These are phyloP conservation scores for Clitocybe nebularis DNA, from an alignment of 1,284 basidiomycete genomes.

Conservation along the genomic window DNA sequence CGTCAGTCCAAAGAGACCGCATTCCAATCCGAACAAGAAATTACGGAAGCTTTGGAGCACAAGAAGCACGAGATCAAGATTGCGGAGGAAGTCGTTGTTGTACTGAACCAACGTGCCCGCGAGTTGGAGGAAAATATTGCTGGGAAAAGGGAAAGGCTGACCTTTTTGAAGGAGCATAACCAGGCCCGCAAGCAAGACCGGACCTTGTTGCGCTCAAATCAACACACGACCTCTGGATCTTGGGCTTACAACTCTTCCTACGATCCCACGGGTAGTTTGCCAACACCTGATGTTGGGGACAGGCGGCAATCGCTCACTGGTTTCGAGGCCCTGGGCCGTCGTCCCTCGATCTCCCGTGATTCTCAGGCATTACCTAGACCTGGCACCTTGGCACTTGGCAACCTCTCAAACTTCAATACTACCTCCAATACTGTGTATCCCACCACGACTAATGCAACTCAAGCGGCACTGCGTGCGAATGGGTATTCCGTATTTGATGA, in stretches of 20 bases:
- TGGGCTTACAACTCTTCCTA: constrained; percentile 12
- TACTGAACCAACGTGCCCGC: constrained; percentile 50
- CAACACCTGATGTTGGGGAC: constrained; percentile 10
- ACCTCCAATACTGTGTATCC: constrained; percentile 10
- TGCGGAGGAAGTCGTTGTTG: constrained; percentile 63
- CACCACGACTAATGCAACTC: constrained; percentile 2
- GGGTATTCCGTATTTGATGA: constrained; percentile 43
- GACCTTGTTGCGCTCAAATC: constrained; percentile 27
- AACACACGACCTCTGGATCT: constrained; percentile 10
- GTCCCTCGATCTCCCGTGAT: constrained; percentile 13
- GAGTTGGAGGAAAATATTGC: constrained; percentile 57
- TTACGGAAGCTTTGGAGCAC: constrained; percentile 50
- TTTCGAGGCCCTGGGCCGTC: constrained; percentile 11
- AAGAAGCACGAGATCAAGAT: constrained; percentile 66
- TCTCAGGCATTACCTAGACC: constrained; percentile 6
- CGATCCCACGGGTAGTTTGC: constrained; percentile 8
- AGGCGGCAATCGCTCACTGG: constrained; percentile 5
- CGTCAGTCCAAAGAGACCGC: constrained; percentile 38
- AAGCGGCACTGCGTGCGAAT: constrained; percentile 14
- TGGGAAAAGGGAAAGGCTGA: constrained; percentile 51
- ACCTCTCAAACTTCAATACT: constrained; percentile 28
- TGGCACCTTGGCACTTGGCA: constrained; percentile 15
- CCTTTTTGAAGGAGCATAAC: constrained; percentile 45
- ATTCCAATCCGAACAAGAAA: constrained; percentile 42
- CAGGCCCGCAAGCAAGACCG: constrained; percentile 43